Base-by-base conservation (phyloP, 1,139 yeast genomes). In the Protomyces arabidopsidicola region DNA sequence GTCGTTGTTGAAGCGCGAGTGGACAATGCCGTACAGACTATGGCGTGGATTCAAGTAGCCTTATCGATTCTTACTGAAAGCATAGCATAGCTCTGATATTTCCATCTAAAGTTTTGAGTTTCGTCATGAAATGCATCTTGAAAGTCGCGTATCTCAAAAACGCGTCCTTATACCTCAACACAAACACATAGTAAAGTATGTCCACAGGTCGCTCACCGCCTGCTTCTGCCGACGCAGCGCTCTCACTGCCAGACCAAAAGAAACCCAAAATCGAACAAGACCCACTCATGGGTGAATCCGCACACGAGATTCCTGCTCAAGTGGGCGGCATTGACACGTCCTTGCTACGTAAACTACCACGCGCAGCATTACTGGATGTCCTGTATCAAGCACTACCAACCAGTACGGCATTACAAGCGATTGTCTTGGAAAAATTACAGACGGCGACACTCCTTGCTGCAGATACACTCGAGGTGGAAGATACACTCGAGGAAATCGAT, bases 21-120 rank as follows among this genome's bases (percentile, higher is more conserved):
- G 95, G 95, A 79, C 84, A 66, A 76, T 88, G 64, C 88, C 93
- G 0, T 87, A 86, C 84, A 77, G 81, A 3, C 80, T 88, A 1
- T 88, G 65, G 61, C 51, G 54, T 38, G 61, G 62, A 8, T 39
- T 52, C 48, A 42, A 42, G 24, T 42, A 16, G 10, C 8, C 10
- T 14, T n/a, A 5, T 38, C 42, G 1, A 38, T 14, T 5, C 9
- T 8, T 5, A 16, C 5, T 16, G 14, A 8, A 8, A 38, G 42
- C 42, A 38, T 38, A 42, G 48, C 48, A 42, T 42, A 5, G 42
- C 27, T 42, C 24, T 6, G 6, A n/a, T n/a, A n/a, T 5, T 42
- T 16, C 9, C 20, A 1, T n/a, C 12, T 5, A n/a, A 20, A 9
- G 2, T 42, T 6, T 8, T 20, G 24, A 9, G 48, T 42, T 20